Conservation (phyloP, 2,329 filamentous ascomycete genomes). For the Trichoderma polysporum region DNA sequence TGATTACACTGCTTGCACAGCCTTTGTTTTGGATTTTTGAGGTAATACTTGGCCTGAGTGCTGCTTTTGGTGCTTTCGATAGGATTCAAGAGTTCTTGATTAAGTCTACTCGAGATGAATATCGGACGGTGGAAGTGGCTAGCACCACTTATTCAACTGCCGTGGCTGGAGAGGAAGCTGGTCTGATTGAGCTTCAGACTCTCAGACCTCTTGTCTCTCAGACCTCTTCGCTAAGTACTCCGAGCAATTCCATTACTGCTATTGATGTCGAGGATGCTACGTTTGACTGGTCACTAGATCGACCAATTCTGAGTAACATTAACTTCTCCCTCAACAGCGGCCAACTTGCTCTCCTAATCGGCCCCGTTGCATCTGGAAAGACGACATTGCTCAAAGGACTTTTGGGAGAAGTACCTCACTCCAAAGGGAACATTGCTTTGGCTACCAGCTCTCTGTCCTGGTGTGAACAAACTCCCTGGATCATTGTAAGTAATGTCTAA, state of each 20-base stretch:
- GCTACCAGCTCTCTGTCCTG: slow-evolving; percentile 27
- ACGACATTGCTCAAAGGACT: slow-evolving; percentile 44
- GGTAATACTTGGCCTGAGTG: slow-evolving; percentile 37
- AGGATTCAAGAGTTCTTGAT: slow-evolving; percentile 41
- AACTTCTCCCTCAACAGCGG: slow-evolving; percentile 33
- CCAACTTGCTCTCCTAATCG: slow-evolving; percentile 42
- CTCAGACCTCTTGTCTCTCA: background rate
- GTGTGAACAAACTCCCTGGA: slow-evolving; percentile 39
- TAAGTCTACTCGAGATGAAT: slow-evolving; percentile 30
- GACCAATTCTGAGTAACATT: slow-evolving; percentile 32
- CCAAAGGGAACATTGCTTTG: slow-evolving; percentile 26
- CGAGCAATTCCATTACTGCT: too few species aligned
- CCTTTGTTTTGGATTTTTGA: slow-evolving; percentile 43
- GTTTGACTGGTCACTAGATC: slow-evolving; percentile 38
- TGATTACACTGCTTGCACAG: slow-evolving; percentile 39
- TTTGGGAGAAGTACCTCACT: slow-evolving; percentile 33
- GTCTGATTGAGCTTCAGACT: background rate
- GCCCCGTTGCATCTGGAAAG: slow-evolving; percentile 47
- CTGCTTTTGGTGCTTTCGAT: slow-evolving; percentile 41
- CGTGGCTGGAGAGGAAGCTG: background rate
- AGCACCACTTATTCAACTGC: background rate
- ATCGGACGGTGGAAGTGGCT: slow-evolving; percentile 20
- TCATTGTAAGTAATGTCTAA: slow-evolving; percentile 20
- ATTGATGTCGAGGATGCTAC: slow-evolving; percentile 28
- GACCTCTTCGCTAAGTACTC: background rate